Percentiles rank a stretch among this genome's conserved stretches.
Evolutionary conservation across 441 rosid genomes (phyloP).

Genomic region (Adansonia grandidieri): DNA sequence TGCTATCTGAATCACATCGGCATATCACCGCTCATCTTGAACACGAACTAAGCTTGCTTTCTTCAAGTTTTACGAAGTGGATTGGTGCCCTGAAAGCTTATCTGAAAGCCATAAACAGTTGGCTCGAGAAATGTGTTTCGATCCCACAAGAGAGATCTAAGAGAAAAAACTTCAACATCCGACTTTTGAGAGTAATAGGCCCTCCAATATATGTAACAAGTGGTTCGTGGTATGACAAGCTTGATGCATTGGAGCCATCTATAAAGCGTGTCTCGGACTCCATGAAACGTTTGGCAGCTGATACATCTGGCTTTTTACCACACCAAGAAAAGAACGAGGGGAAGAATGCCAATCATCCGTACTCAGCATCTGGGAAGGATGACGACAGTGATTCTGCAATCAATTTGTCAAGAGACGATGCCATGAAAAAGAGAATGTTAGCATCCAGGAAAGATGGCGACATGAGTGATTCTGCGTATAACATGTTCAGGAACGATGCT

Average conservation of each 20-base stretch:
- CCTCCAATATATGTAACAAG: constrained; percentile 85
- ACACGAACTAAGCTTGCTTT: constrained; percentile 59
- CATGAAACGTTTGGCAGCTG: constrained; percentile 66
- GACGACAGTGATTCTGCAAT: constrained; percentile 45
- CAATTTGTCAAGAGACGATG: constrained; percentile 55
- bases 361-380: constrained; percentile 37
- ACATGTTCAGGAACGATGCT: constrained; percentile 50
- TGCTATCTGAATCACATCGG: constrained; percentile 67
- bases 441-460: constrained; percentile 43
- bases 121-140: constrained; percentile 78
- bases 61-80: constrained; percentile 77
- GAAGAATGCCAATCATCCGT: constrained; percentile 43
- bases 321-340: constrained; percentile 71
- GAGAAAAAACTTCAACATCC: constrained; percentile 36
- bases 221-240: constrained; percentile 71
- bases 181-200: constrained; percentile 43
- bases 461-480: constrained; percentile 42
- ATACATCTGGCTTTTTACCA: constrained; percentile 62
- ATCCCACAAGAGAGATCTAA: constrained; percentile 34
- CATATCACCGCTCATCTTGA: constrained; percentile 70
- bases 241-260: constrained; percentile 40
- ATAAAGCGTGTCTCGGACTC: constrained; percentile 64
- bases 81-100: constrained; percentile 75
- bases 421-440: constrained; percentile 51
- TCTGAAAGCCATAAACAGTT: constrained; percentile 60